Base-by-base conservation (phyloP, 225 moss, liverwort and hornwort species). In the Straminergon stramineum region DNA sequence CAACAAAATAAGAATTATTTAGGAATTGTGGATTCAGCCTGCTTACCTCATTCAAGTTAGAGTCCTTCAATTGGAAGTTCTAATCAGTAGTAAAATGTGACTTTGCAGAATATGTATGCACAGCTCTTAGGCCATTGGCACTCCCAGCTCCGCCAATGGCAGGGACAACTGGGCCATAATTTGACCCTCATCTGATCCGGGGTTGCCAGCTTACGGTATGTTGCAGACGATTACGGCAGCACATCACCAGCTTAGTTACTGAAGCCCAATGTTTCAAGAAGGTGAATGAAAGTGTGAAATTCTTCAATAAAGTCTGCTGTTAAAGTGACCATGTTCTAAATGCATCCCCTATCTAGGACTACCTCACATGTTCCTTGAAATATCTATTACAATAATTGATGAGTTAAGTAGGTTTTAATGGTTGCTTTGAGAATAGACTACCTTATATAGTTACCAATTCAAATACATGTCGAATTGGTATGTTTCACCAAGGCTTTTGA, bases 81-180 rank as follows among this genome's bases (percentile, higher is more conserved):
- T 81, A 43, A 91, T 74, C 4, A 13, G 57, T 32, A 5, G 11
- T 31, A 43, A 5, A 41, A 10, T 41, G 13, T 82, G 90, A 37
- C 14, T 82, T 34, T 92, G 93, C 96, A 97, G 97, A 96, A 96
- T 60, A 94, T 97, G 96, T 98, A 98, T 74, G 95, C 97, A 34
- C 98, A 97, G 88, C 95, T 98, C 71, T 91, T 98, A 69, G n/a
- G n/a, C 98, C 98, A 4, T 90, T 98, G 93, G 97, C 98, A 31
- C 90, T 98, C 82, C 97, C 98, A 82, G 95, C 97, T 83, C 98
- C 98, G 28, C 96, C 96, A 39, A 93, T 94, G 90, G 91, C 96
- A 32, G 94, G 89, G 63, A 88, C 93, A 69, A 71, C 92, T 57
- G 96, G 91, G 61, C 91, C 94, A n/a, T n/a, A n/a, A 24, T 98